These are phyloP conservation scores for Clarireedia sp. DNA, from an alignment of 2,329 filamentous ascomycete genomes.

Conservation along the genomic window DNA sequence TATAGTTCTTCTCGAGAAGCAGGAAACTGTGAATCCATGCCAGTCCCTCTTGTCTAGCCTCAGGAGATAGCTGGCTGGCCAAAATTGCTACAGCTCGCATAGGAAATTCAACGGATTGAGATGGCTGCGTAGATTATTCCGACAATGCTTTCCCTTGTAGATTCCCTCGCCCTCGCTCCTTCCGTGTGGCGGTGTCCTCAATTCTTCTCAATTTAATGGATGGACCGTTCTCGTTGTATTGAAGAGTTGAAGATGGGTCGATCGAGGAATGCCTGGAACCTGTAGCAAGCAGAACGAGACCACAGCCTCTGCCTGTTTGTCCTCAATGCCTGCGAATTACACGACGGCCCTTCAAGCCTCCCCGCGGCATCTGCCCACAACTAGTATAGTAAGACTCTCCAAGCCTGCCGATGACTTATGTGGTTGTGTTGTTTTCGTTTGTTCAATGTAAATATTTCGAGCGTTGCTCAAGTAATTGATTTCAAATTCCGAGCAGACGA, in stretches of 20 bases:
- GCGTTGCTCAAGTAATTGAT: neutral
- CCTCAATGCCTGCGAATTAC: constrained; percentile 5
- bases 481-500: neutral
- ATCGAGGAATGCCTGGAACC: neutral
- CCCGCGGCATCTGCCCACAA: constrained; percentile 10
- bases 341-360: constrained; percentile 7
- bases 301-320: neutral
- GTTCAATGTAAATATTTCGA: neutral
- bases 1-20: constrained; percentile 57
- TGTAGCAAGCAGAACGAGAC: neutral
- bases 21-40: constrained; percentile 58
- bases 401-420: neutral
- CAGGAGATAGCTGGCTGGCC: neutral
- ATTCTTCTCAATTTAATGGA: neutral
- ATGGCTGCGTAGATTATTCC: neutral
- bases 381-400: neutral
- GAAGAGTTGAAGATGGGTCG: neutral
- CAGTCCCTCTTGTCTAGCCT: constrained; percentile 26
- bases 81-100: constrained; percentile 1
- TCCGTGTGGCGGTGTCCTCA: neutral
- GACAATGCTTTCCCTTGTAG: neutral
- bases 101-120: neutral
- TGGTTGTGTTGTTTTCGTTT: neutral
- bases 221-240: neutral
- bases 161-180: neutral